Evolutionary conservation across 2,329 filamentous ascomycete genomes (phyloP), one percentile per base, ranked within the genome.

Genomic region (Trichoderma sp.): DNA sequence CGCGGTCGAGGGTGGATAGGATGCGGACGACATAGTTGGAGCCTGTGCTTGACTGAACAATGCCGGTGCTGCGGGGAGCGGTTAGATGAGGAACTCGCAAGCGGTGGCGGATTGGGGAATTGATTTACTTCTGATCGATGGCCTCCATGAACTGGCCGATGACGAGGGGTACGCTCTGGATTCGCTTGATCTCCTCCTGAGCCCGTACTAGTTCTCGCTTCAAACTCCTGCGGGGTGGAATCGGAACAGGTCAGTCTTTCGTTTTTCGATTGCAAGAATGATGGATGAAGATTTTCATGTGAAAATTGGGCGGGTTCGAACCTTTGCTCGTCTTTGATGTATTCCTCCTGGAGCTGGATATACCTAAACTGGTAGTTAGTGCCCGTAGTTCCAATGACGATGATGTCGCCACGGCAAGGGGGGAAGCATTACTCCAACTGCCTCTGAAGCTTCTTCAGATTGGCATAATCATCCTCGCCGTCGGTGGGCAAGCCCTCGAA

Each of bases 141-240:
- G 95, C 95, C 82, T 99, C 95, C 95, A 99, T 99, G 78, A 99
- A 99, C 82, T 99, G 95, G 70, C 95, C 95, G 78, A 99, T 99
- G 71, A 99, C 95, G 70, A 99, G 83, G 32, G 95, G 95, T 65
- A 99, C 95, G 80, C 93, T 97, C 84, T 99, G 95, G 79, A 99
- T 99, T 73, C 95, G 90, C 86, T 99, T 99, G 84, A 99, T 99
- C 84, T 99, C 95, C 80, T 99, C 95, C 80, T 99, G 95, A 74
- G 95, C 95, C 74, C 95, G 90, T 66, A 99, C 94, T 61, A 99
- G 87, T 84, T 99, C 95, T 74, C 95, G 89, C 86, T 99, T 99
- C 80, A 99, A 82, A 82, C 93, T 97, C 84, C 93, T 93, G 73
- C 52, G 70, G 13, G 58, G 3, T 56, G 59, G 60, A 76, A 76